phyloP scores from a whole-genome alignment of 352 stramenopile species.

The Globisporangium spinosum region DNA sequence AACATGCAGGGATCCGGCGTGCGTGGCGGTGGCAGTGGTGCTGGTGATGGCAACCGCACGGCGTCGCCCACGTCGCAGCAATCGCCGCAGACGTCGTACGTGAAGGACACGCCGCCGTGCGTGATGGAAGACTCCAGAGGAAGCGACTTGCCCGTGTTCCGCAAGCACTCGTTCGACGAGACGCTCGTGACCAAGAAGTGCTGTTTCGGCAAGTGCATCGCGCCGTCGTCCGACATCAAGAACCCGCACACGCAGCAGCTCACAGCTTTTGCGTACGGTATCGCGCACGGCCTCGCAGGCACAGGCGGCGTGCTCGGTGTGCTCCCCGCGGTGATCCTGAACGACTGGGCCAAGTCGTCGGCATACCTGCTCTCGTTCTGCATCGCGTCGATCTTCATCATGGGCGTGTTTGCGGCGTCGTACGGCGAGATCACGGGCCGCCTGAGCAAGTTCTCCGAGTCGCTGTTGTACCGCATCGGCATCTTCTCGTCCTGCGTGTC shows the following conservation, averaged over 20 bases:
- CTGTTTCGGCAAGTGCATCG: constrained; percentile 36
- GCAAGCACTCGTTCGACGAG: constrained; percentile 31
- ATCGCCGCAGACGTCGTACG: not conserved
- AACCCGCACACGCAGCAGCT: constrained; percentile 37
- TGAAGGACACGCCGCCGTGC: not conserved
- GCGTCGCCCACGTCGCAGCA: constrained; percentile 10
- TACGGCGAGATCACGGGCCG: constrained; percentile 67
- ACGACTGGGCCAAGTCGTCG: constrained; percentile 51
- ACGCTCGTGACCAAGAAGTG: constrained; percentile 33
- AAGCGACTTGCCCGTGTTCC: constrained; percentile 9
- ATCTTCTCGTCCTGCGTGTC: constrained; percentile 59
- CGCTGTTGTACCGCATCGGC: constrained; percentile 44
- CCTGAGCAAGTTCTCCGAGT: constrained; percentile 30
- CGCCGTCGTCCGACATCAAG: constrained; percentile 45
- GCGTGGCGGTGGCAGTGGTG: not conserved
- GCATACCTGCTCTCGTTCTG: constrained; percentile 85
- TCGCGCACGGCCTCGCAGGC: constrained; percentile 28
- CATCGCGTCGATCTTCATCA: constrained; percentile 78
- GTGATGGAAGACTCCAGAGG: not conserved
- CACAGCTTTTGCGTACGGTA: constrained; percentile 50
- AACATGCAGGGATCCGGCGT: not conserved
- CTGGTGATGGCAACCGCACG: not conserved
- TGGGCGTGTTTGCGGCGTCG: constrained; percentile 76
- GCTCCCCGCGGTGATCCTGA: constrained; percentile 73
- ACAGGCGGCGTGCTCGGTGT: constrained; percentile 61